A percentile compares a stretch with the other conserved stretches of the same genome.
Evolutionary conservation across 345 rosid species (phyloP).

Genomic region (Raphanus sativus): DNA sequence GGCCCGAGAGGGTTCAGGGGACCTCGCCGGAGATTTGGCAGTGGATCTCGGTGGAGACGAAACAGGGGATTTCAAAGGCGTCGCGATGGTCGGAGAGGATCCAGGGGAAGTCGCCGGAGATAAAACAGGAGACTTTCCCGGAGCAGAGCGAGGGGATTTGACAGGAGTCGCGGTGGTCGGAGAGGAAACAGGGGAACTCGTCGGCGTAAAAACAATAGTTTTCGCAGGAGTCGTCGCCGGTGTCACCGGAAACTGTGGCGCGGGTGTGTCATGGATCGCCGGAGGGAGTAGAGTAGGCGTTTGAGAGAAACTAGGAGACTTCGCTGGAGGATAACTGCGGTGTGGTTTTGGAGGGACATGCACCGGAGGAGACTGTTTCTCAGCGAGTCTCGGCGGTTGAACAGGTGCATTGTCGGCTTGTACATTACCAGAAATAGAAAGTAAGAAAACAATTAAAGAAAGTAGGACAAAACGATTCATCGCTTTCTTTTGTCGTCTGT

Average conservation of each 20-base stretch:
- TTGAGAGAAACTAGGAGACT: conserved; percentile 14
- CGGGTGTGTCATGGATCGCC: neutral
- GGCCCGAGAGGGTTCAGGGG: neutral
- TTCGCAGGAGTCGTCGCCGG: neutral
- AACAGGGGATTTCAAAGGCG: conserved; percentile 24
- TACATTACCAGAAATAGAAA: conserved; percentile 27
- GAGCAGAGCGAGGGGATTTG: neutral
- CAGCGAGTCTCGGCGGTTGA: conserved; percentile 36
- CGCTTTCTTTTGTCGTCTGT: neutral
- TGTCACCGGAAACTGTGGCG: neutral
- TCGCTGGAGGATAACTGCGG: conserved; percentile 30
- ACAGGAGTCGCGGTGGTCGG: conserved; percentile 21
- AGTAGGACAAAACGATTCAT: conserved; percentile 25
- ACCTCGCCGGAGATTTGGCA: neutral
- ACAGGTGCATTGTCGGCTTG: conserved; percentile 47
- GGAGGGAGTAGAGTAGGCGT: conserved; percentile 27
- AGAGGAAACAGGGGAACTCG: neutral
- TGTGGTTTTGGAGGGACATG: neutral
- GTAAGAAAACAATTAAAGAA: conserved; percentile 24
- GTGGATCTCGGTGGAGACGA: neutral
- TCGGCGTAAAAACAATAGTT: neutral
- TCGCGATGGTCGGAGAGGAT: neutral
- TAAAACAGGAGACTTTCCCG: conserved; percentile 13
- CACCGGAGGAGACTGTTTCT: neutral
- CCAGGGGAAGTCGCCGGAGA: neutral